A percentile compares a stretch with the other conserved stretches of the same genome.
Evolutionary conservation across 805 yeast species (phyloP).

Genomic region (Saccharomycopsis babjevae): DNA sequence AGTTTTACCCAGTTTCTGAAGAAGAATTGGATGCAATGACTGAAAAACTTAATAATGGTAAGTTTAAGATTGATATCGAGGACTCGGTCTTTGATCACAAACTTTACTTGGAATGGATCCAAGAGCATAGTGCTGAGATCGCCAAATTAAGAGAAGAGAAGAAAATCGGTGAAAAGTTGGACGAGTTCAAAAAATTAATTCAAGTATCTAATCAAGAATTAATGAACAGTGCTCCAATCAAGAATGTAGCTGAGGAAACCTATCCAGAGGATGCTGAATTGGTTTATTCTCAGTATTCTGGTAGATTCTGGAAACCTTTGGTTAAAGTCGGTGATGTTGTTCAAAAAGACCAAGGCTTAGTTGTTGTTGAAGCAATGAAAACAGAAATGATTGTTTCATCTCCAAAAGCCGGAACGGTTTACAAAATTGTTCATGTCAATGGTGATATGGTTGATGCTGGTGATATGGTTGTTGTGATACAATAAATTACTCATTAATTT

Average conservation of each 20-base stretch:
- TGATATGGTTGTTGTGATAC: slow-evolving; percentile 71
- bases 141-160: slow-evolving; percentile 55
- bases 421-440: slow-evolving; percentile 63
- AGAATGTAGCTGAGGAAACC: slow-evolving; percentile 37
- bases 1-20: slow-evolving; percentile 86
- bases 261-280: slow-evolving; percentile 72
- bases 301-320: slow-evolving; percentile 91
- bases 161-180: slow-evolving; percentile 65
- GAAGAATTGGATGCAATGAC: slow-evolving; percentile 62
- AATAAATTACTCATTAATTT: background rate
- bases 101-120: slow-evolving; percentile 69
- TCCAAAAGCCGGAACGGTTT: slow-evolving; percentile 58
- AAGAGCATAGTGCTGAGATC: slow-evolving; percentile 62
- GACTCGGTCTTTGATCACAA: slow-evolving; percentile 77
- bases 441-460: slow-evolving; percentile 98
- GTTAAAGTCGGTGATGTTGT: slow-evolving; percentile 73
- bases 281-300: slow-evolving; percentile 93
- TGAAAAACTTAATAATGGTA: slow-evolving; percentile 73
- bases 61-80: slow-evolving; percentile 61
- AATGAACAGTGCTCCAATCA: slow-evolving; percentile 35
- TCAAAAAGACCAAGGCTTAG: slow-evolving; percentile 62
- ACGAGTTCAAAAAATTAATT: slow-evolving; percentile 75
- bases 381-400: slow-evolving; percentile 89
- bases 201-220: slow-evolving; percentile 69
- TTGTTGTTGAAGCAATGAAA: slow-evolving; percentile 96